Percentiles rank a stretch among this genome's conserved stretches.
phyloP scores from a whole-genome alignment of 2,329 filamentous ascomycete species.

The Cladosporium sphaerospermum region DNA sequence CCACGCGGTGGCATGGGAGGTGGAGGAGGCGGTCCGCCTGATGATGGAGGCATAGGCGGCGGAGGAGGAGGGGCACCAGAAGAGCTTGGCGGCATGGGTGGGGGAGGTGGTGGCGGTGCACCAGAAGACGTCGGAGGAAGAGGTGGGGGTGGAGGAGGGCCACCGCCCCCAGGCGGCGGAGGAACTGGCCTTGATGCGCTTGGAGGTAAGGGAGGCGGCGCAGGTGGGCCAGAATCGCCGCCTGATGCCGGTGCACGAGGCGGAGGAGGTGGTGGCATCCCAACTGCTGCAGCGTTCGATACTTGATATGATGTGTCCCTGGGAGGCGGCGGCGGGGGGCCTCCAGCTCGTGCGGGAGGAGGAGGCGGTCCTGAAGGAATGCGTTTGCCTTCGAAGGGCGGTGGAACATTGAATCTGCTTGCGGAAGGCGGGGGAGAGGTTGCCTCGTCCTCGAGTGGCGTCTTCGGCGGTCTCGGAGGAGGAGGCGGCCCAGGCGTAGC shows the following conservation, averaged over 20 bases:
- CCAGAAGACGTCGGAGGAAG: conserved; percentile 34
- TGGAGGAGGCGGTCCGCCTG: conserved; percentile 34
- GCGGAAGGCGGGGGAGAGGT: conserved; percentile 13
- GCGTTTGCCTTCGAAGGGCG: conserved; percentile 65
- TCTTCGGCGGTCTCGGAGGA: conserved; percentile 44
- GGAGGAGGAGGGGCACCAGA: conserved; percentile 39
- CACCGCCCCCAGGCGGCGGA: conserved; percentile 18
- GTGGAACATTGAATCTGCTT: conserved; percentile 66
- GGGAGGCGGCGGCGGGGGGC: conserved; percentile 36
- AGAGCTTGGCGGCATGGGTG: conserved; percentile 33
- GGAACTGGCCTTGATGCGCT: conserved; percentile 25
- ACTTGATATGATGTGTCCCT: conserved; percentile 52
- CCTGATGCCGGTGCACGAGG: conserved; percentile 41
- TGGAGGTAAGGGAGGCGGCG: conserved; percentile 31
- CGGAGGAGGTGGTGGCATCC: conserved; percentile 47
- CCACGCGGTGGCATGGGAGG: conserved; percentile 32
- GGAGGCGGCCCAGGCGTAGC: conserved; percentile 46
- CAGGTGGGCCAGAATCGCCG: conserved; percentile 22
- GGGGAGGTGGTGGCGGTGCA: conserved; percentile 33
- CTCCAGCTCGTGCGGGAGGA: conserved; percentile 56
- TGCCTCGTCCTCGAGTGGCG: conserved; percentile 55
- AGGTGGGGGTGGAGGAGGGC: conserved; percentile 40
- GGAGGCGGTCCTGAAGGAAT: conserved; percentile 60
- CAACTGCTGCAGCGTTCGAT: conserved; percentile 37
- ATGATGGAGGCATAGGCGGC: conserved; percentile 41